Evolutionary conservation across 352 stramenopile species (phyloP).

Genomic region (Poterioochromonas sp.): DNA sequence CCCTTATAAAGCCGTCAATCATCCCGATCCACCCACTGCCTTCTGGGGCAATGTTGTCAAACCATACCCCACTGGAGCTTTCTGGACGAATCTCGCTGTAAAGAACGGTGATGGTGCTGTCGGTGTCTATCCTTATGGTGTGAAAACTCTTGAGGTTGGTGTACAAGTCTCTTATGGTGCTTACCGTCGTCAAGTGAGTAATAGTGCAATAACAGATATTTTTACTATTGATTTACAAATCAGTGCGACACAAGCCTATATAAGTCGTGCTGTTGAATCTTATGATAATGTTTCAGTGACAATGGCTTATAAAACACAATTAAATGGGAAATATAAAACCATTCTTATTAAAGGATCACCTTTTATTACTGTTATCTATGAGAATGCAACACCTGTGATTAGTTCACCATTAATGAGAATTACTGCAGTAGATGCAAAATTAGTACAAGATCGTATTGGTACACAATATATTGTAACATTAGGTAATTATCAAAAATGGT

Average conservation of each 20-base stretch:
- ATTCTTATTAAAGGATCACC: slow-evolving; percentile 59
- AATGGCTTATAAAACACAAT: slow-evolving; percentile 54
- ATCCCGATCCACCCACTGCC: slow-evolving; percentile 37
- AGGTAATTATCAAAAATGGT: slow-evolving; percentile 38
- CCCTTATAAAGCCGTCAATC: slow-evolving; percentile 17
- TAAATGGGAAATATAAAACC: slow-evolving; percentile 50
- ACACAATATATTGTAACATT: slow-evolving; percentile 61
- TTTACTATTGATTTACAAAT: slow-evolving; percentile 66
- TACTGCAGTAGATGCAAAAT: slow-evolving; percentile 50
- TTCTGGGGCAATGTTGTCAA: slow-evolving; percentile 42
- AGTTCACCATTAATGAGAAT: slow-evolving; percentile 57
- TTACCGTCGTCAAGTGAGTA: slow-evolving; percentile 57
- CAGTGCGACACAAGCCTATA: slow-evolving; percentile 58
- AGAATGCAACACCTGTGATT: slow-evolving; percentile 56
- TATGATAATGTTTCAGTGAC: slow-evolving; percentile 61
- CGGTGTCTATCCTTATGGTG: slow-evolving; percentile 66
- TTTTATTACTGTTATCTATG: slow-evolving; percentile 68
- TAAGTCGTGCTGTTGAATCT: slow-evolving; percentile 52
- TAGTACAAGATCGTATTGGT: slow-evolving; percentile 45
- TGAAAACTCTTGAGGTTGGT: slow-evolving; percentile 57
- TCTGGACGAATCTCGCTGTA: slow-evolving; percentile 74
- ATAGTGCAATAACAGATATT: slow-evolving; percentile 58
- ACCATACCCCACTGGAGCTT: slow-evolving; percentile 66
- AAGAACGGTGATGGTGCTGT: slow-evolving; percentile 57
- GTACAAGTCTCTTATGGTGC: slow-evolving; percentile 70